Evolutionary conservation across 2,329 filamentous ascomycete genomes (phyloP).

Genomic region (Thelonectria olida): DNA sequence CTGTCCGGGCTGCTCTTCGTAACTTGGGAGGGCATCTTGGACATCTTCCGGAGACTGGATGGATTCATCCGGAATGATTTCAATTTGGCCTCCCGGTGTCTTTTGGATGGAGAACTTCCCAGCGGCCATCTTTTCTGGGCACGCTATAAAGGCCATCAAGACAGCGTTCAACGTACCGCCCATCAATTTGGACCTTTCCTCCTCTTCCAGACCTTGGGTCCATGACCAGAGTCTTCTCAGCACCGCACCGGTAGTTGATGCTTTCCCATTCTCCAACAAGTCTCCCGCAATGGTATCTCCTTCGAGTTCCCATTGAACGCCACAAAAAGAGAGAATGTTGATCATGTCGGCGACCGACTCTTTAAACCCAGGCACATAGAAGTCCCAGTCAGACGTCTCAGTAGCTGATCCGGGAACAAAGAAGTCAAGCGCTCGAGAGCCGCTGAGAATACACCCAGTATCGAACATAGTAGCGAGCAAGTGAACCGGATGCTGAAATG

Average conservation of each 20-base stretch:
- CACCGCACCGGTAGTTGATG: neutral
- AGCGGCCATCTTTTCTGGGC: neutral
- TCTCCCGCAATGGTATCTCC: neutral
- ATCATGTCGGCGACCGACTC: conserved; percentile 22
- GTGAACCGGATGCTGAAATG: conserved; percentile 16
- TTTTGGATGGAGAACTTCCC: neutral
- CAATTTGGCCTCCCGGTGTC: neutral
- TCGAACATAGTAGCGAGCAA: conserved; percentile 20
- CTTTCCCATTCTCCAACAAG: neutral
- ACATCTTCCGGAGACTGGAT: neutral
- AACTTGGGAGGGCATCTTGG: neutral
- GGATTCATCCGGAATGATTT: neutral
- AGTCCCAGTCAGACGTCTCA: conserved; percentile 21
- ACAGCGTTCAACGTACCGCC: neutral
- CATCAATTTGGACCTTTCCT: neutral
- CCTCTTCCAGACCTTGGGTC: neutral
- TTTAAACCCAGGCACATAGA: conserved; percentile 25
- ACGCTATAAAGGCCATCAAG: neutral
- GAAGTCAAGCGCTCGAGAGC: conserved; percentile 16
- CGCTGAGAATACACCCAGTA: conserved; percentile 16
- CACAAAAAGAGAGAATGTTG: neutral
- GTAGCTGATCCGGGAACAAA: conserved; percentile 11
- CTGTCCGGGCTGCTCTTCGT: neutral
- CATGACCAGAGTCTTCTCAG: neutral
- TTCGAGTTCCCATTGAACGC: conserved; percentile 8